Base-by-base conservation (phyloP, 139 green algal species). In the Chlorella sp. region DNA sequence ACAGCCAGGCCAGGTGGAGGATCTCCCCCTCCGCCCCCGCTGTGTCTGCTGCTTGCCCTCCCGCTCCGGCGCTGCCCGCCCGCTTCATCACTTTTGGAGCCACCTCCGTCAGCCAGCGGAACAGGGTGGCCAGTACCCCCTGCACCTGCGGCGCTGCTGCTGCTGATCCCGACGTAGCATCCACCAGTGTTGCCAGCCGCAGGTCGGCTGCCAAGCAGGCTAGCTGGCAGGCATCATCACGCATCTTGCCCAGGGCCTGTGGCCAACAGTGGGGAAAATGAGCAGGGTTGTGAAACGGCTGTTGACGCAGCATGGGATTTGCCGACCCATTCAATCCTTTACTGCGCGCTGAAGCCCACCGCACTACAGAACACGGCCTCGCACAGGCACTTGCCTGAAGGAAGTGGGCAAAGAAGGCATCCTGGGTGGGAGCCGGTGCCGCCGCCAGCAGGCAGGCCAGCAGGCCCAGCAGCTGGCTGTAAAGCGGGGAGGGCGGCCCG, bases 341-440 rank as follows among this genome's bases (percentile, higher is more conserved):
- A n/a, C n/a, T n/a, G n/a, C n/a, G n/a, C n/a, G n/a, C n/a, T n/a
- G n/a, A n/a, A n/a, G n/a, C n/a, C n/a, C n/a, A n/a, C n/a, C n/a
- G n/a, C n/a, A n/a, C n/a, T n/a, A n/a, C n/a, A n/a, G n/a, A n/a
- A n/a, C n/a, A n/a, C n/a, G n/a, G n/a, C n/a, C n/a, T n/a, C n/a
- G n/a, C n/a, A n/a, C n/a, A n/a, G n/a, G n/a, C 12, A 21, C 60
- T 32, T n/a, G 65, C 68, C 51, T 83, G 41, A 4, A 85, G 41
- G 44, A 87, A 87, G 51, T 79, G 69, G 11, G 63, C 82, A 74
- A 57, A 87, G 51, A 74, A 87, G 51, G 60, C 47, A 26, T 74
- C 32, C 30, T 11, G 47, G 30, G 60, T 38, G 25, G 23, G 3
- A 0, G 74, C 15, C 23, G 82, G 82, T 1, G 64, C 82, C 0